These are phyloP conservation scores for Gymnopus androsaceus DNA, from an alignment of 1,284 basidiomycete genomes.

Conservation along the genomic window DNA sequence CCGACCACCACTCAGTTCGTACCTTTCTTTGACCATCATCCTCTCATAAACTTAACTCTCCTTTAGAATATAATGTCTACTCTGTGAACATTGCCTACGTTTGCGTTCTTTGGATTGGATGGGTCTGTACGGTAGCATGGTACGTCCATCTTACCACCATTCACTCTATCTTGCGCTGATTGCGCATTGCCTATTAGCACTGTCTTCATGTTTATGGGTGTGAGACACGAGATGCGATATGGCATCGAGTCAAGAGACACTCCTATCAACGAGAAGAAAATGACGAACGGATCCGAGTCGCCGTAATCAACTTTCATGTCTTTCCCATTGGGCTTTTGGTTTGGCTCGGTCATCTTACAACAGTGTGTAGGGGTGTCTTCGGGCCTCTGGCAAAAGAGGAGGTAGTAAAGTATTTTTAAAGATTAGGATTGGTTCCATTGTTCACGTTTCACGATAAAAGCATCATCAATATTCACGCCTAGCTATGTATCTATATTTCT, in stretches of 20 bases:
- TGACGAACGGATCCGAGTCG: background rate
- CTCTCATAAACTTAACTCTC: background rate
- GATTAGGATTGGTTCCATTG: no score
- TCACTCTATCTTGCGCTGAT: background rate
- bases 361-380: no score
- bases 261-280: background rate
- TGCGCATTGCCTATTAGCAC: constrained; percentile 13
- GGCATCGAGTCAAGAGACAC: constrained; percentile 11
- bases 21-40: background rate
- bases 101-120: constrained; percentile 32
- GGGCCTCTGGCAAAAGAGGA: no score
- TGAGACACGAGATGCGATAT: constrained; percentile 19
- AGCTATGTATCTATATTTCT: no score
- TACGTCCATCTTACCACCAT: constrained; percentile 9
- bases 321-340: no score
- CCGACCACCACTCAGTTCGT: constrained; percentile 30
- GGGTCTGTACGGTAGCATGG: constrained; percentile 27
- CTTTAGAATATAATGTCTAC: constrained; percentile 29
- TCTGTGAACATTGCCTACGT: constrained; percentile 33
- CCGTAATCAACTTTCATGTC: no score
- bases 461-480: no score
- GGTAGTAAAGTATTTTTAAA: no score
- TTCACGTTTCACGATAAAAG: no score
- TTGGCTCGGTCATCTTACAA: no score
- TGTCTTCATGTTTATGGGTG: constrained; percentile 20